Evolutionary conservation across 164 flowering plant species (phyloP), one percentile per base, ranked within the genome.

Genomic region (Chloranthus sessilifolius): DNA sequence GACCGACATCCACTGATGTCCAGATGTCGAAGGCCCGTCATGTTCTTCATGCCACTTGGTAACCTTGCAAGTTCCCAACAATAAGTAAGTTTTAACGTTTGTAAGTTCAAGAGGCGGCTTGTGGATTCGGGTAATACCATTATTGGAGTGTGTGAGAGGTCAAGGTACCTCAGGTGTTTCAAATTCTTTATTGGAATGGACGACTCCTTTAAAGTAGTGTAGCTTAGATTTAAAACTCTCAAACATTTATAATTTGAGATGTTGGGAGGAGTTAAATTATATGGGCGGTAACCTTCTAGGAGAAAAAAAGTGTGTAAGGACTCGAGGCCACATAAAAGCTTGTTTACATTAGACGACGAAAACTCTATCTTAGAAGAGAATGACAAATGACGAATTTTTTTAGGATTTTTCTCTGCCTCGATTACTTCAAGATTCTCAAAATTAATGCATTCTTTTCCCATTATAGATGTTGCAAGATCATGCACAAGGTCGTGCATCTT

Each of bases 21-120:
- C 8, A 47, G 5, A 47, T 47, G 50, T 29, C 35, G 28, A 15
- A 47, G 36, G 50, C 50, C 17, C 11, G 4, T 29, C 36, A 47
- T 47, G 1, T 29, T 29, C 2, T 36, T 47, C 50, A 28, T 28
- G 14, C 17, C 23, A 16, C 20, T 29, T 1, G 50, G 50, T 7
- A 47, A 29, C 8, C 29, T 11, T 17, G 5, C 7, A 7, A 47
- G 36, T 1, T 16, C 1, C 0, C 1, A 0, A 4, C 25, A 28
- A 16, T 3, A 2, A 11, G n/a, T 7, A 0, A 47, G 36, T 28
- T 14, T 16, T 8, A 47, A 19, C 6, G 50, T 47, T 12, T 47
- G 50, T 36, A 47, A 10, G 17, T 28, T 17, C 0, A 10, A 27
- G 8, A 47, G 23, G 31, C 3, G 25, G 48, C 20, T 8, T 10